Evolutionary conservation across 495 filamentous ascomycete species (phyloP).

Genomic region (Penicillium simplicissimum): DNA sequence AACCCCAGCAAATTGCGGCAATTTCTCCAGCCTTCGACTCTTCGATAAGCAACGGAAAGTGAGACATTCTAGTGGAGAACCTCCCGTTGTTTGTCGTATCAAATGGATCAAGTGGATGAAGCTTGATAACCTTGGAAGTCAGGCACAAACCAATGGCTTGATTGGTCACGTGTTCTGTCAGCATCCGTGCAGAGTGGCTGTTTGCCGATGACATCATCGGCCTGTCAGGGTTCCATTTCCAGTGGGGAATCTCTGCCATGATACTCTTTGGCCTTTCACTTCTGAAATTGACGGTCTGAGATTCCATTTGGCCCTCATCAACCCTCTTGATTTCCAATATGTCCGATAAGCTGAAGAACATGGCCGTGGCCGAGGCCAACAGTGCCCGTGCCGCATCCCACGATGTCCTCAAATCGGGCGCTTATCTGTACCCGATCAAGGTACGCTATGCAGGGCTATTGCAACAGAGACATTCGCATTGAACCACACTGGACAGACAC

Average conservation of each 20-base stretch:
- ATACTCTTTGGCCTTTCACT: neutral
- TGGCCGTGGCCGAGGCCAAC: constrained; percentile 43
- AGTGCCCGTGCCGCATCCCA: constrained; percentile 48
- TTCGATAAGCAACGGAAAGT: neutral
- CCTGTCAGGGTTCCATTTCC: neutral
- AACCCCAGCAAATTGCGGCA: neutral
- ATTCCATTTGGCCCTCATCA: neutral
- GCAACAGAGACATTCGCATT: constrained; percentile 13
- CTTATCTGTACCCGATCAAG: constrained; percentile 87
- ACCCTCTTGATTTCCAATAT: constrained; percentile 19
- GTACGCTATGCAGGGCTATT: constrained; percentile 38
- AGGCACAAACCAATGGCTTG: neutral
- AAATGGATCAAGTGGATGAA: neutral
- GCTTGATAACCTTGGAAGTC: neutral
- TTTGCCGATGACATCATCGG: neutral
- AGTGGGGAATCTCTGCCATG: neutral
- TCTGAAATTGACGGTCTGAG: neutral
- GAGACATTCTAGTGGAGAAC: neutral
- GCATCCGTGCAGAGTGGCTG: neutral
- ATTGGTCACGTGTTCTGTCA: neutral
- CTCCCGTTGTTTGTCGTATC: neutral
- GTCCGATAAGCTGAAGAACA: constrained; percentile 45
- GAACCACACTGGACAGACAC: neutral
- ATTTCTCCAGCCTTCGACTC: neutral
- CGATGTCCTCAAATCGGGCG: constrained; percentile 67